Base-by-base conservation (phyloP, 1,139 yeast species). In the Kazachstania sp. region DNA sequence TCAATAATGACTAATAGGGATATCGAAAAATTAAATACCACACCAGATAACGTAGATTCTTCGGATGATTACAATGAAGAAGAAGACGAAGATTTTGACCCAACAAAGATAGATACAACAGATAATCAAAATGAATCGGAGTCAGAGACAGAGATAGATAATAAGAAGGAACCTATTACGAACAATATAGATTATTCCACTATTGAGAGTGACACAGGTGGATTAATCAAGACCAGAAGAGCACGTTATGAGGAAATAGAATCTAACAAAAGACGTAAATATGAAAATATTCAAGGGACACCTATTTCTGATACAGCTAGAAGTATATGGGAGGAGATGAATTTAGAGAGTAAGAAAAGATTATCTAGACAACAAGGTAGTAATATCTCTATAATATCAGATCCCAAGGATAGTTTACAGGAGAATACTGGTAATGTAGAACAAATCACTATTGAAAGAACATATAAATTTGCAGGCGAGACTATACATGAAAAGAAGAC, bases 391-490 rank as follows among this genome's bases (percentile, higher is more conserved):
- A 55, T 63, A 1, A 44, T 63, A 44, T 49, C 55, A 18, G 47
- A 45, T 26, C 43, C 46, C 8, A 46, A 37, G 28, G 30, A 43
- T 11, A 47, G 34, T 6, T 15, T 19, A 8, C 46, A 41, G 32
- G 31, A 43, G 37, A 39, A 49, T 18, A 41, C 52, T 45, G 63
- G 11, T 15, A 15, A 32, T 15, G 18, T 6, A 11, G 41, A 38
- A 20, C 32, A 30, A 15, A 75, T 92, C 47, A 78, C 79, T 54
- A 90, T 92, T 47, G 81, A 79, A 51, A 74, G 94, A 48, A 78
- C 82, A 6, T 90, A 86, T 63, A 83, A 86, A 46, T 92, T 88
- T 72, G 98, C 98, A 0, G 97, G 97, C 2, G 84, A 84, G 56
- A 72, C 79, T 5, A 74, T 85, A 4, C 78, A 83, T 0, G 95